Conservation (phyloP, 176 grass and related monocot species). For the Canna indica region DNA sequence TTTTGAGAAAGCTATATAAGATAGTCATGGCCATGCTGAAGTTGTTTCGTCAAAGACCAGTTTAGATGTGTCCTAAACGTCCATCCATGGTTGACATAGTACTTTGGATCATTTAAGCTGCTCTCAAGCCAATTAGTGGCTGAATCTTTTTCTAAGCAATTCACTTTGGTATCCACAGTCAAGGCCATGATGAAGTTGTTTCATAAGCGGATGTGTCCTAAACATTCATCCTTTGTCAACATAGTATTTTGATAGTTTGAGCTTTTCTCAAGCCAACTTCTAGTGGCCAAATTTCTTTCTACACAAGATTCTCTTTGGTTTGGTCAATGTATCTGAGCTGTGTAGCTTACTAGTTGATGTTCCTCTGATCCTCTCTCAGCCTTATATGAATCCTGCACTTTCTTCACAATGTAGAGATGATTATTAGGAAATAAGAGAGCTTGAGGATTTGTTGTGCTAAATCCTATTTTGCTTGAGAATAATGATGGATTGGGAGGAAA, state of each 20-base stretch:
- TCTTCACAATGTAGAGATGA: background rate
- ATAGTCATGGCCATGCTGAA: too few relatives aligned
- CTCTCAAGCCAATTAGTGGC: background rate
- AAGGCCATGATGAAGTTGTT: background rate
- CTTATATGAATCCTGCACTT: background rate
- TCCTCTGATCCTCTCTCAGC: background rate
- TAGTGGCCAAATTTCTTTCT: background rate
- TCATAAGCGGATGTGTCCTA: too few relatives aligned
- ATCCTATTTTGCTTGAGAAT: background rate
- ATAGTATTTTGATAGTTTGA: background rate
- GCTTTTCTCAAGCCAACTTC: background rate
- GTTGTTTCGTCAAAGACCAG: too few relatives aligned
- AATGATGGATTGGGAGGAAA: background rate
- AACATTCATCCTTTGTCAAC: background rate
- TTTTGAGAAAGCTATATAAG: too few relatives aligned
- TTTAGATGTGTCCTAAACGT: too few relatives aligned
- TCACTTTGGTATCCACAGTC: too few relatives aligned
- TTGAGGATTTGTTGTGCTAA: background rate
- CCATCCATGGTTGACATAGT: background rate
- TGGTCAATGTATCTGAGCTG: background rate
- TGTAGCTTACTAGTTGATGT: background rate
- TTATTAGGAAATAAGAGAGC: background rate
- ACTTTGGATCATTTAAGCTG: background rate
- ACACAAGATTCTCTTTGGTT: background rate
- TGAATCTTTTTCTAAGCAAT: background rate